A percentile compares a stretch with the other conserved stretches of the same genome.
Conservation (phyloP, 2,329 filamentous ascomycete genomes). For the Hypocrella siamensis region DNA sequence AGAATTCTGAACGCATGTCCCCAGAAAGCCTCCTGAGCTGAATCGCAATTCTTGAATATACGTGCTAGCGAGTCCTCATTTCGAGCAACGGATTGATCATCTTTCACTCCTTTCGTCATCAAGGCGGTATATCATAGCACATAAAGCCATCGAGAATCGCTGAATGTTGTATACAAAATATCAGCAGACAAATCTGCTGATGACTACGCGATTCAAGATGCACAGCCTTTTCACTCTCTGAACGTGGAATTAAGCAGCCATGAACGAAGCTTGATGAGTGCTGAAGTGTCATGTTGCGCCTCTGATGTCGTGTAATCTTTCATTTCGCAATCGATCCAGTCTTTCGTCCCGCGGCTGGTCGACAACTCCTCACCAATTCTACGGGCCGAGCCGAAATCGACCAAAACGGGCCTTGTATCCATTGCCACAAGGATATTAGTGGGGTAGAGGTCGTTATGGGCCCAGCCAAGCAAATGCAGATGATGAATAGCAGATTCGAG, state of each 20-base stretch:
- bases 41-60: background rate
- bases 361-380: background rate
- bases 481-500: constrained; percentile 3
- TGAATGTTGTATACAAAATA: background rate
- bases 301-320: constrained; percentile 6
- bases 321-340: constrained; percentile 5
- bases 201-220: background rate
- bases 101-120: background rate
- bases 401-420: constrained; percentile 5
- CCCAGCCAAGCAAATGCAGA: constrained; percentile 7
- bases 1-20: no score
- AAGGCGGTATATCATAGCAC: background rate
- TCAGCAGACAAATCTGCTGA: background rate
- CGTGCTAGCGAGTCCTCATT: background rate
- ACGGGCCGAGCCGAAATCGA: constrained; percentile 7
- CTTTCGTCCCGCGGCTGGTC: constrained; percentile 4
- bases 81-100: background rate
- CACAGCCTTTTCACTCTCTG: background rate
- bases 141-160: background rate
- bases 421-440: constrained; percentile 7
- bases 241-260: constrained; percentile 4
- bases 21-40: no score
- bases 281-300: constrained; percentile 5
- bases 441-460: constrained; percentile 9
- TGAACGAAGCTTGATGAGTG: constrained; percentile 4